A percentile compares a stretch with the other conserved stretches of the same genome.
Evolutionary conservation across 1,284 basidiomycete species (phyloP).

Genomic region (Hymenochaete sp.): DNA sequence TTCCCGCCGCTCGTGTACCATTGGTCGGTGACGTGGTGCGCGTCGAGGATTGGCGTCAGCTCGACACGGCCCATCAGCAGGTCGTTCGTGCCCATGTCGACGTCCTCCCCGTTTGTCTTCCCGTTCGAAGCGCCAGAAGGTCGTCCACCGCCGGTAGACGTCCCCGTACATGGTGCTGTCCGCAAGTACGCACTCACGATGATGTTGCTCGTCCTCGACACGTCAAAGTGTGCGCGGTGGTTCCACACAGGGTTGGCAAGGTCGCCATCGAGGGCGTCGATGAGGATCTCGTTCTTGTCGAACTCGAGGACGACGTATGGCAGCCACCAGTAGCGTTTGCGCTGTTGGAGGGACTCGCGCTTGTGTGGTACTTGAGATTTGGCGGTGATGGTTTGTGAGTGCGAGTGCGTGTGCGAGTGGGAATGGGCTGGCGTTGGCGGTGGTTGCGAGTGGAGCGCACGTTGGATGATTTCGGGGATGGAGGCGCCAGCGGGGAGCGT

Average conservation of each 20-base stretch:
- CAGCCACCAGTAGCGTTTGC: conserved; percentile 92
- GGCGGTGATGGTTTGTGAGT: no score
- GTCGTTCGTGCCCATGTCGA: conserved; percentile 94
- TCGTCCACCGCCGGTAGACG: no score
- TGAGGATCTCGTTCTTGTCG: conserved; percentile 98
- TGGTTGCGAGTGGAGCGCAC: conserved; percentile 57
- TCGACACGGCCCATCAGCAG: conserved; percentile 87
- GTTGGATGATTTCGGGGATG: conserved; percentile 82
- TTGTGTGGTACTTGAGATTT: no score
- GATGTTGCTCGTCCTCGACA: conserved; percentile 85
- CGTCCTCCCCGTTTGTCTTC: conserved; percentile 62
- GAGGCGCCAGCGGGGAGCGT: conserved; percentile 63
- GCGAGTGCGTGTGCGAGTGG: no score
- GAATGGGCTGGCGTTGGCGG: conserved; percentile 22
- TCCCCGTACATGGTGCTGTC: conserved; percentile 54
- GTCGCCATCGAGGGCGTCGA: conserved; percentile 93
- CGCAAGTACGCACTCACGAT: conserved; percentile 84
- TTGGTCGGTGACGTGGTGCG: conserved; percentile 69
- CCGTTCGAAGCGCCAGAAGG: no score
- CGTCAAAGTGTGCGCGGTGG: conserved; percentile 93
- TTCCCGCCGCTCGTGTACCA: conserved; percentile 86
- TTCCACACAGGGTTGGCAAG: conserved; percentile 84
- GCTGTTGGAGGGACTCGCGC: conserved; percentile 80
- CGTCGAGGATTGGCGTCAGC: conserved; percentile 81
- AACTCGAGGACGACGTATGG: conserved; percentile 97